Conservation (phyloP, 441 rosid species). For the Jatropha multifida region DNA sequence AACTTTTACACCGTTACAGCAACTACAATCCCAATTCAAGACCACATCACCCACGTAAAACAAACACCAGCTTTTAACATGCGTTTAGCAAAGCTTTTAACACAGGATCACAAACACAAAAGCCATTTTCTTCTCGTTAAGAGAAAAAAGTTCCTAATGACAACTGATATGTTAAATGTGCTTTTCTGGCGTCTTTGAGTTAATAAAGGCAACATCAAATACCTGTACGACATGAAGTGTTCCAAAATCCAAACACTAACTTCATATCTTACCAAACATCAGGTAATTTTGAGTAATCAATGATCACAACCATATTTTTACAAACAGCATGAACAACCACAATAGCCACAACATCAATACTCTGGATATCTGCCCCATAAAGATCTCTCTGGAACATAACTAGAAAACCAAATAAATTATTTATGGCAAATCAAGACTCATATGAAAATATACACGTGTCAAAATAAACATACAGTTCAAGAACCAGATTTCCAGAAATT, state of each 20-base stretch:
- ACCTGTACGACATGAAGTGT: constrained; percentile 31
- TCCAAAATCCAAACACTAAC: constrained; percentile 24
- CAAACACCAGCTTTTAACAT: constrained; percentile 23
- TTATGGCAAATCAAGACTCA: constrained; percentile 38
- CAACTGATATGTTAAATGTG: too few species aligned
- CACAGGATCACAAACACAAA: too few species aligned
- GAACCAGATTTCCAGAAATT: constrained; percentile 15
- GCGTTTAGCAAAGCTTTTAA: too few species aligned
- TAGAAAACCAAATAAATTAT: constrained; percentile 57
- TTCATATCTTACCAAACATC: constrained; percentile 44
- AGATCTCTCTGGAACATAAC: constrained; percentile 61
- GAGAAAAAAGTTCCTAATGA: too few species aligned
- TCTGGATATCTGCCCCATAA: constrained; percentile 53
- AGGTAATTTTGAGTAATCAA: constrained; percentile 38
- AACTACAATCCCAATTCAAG: constrained; percentile 33
- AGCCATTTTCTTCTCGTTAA: too few species aligned
- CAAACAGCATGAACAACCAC: constrained; percentile 76
- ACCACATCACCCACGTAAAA: constrained; percentile 31
- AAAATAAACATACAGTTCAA: constrained; percentile 8
- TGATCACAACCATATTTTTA: constrained; percentile 57
- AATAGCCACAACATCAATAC: constrained; percentile 57
- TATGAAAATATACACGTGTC: constrained; percentile 9
- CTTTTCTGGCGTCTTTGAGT: too few species aligned
- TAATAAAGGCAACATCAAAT: constrained; percentile 36
- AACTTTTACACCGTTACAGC: constrained; percentile 39